Base-by-base conservation (phyloP, 139 green algal genomes). In the Chlorella vulgaris region DNA sequence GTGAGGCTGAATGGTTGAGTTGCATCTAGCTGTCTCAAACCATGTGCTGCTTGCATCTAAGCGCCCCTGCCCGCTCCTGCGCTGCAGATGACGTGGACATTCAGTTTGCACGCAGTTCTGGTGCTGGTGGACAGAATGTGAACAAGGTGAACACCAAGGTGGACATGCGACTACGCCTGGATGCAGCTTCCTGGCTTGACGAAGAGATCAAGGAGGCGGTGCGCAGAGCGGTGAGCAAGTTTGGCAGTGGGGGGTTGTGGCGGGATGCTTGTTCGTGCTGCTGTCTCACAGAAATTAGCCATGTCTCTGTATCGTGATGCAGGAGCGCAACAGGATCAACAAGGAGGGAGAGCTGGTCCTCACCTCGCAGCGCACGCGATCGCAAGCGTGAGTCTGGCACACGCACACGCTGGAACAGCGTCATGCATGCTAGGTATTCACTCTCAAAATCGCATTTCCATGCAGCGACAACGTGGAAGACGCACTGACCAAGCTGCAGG, bases 311-410 rank as follows among this genome's bases (percentile, higher is more conserved):
- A 15, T 13, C 47, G 29, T 28, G n/a, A 31, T 82, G 36, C 90
- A 98, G 93, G 94, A 98, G 84, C 96, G 94, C 84, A 98, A 98
- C 55, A 83, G 94, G 2, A 94, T 98, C 71, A 98, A 96, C 66
- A 97, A 94, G 51, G 95, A 98, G 7, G 95, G 93, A 1, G 91
- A 95, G 81, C 85, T 98, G 33, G 92, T 98, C 5, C 82, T 98
- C 3, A 94, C 92, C 6, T 98, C 94, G 0, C 93, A 93, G 28
- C 85, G 86, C 31, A 93, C 95, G 29, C 82, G 95, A 28, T 97
- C 94, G 8, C 95, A 98, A 76, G 89, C 86, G 93, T 97, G 69
- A 87, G 93, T 79, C 7, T 26, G 40, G 22, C 71, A 22, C 43
- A 22, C 4, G 31, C 29, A 42, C 28, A 36, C n/a, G 13, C 65